Base-by-base conservation (phyloP, 768 basidiomycete genomes). In the Russula sp. region DNA sequence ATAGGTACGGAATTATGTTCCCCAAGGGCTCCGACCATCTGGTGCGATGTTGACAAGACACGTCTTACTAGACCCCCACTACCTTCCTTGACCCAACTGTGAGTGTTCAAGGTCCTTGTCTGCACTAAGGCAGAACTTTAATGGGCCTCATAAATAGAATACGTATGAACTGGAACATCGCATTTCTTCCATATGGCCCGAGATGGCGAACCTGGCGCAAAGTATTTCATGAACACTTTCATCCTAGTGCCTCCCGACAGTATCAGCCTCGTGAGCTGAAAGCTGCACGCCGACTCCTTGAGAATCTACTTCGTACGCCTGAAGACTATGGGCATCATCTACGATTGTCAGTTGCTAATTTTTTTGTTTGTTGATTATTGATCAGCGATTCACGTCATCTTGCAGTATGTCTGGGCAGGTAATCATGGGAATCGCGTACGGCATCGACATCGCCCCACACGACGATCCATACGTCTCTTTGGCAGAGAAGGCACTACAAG, bases 361-460 rank as follows among this genome's bases (percentile, higher is more conserved):
- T 50, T 47, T 60, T 13, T n/a, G n/a, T n/a, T 41, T 50, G 43
- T 38, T 9, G 16, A 45, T 25, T 25, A 10, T 43, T 50, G 54
- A 50, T 56, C 59, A 34, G 38, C 42, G 60, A 63, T 52, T 54
- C 42, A 63, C 46, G 46, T 50, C n/a, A 10, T 20, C 7, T 36
- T 50, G 46, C 52, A 64, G 63, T 25, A 64, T 64, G 63, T 22
- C 60, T 5, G 59, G 63, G 43, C 59, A 64, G 35, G 20, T 64
- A 39, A 67, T 69, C 18, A 61, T 69, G 64, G 64, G 66, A 9
- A 65, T 69, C 51, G 61, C 63, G 9, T 67, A 69, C 22, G 68
- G 68, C 20, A 53, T 69, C 14, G 60, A 67, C 11, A 54, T 67
- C 10, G 49, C 58, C 11, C 64, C 63, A 58, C 60, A 58, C 56